Conservation (phyloP, 495 filamentous ascomycete genomes). For the Chaetomium cochliodes region DNA sequence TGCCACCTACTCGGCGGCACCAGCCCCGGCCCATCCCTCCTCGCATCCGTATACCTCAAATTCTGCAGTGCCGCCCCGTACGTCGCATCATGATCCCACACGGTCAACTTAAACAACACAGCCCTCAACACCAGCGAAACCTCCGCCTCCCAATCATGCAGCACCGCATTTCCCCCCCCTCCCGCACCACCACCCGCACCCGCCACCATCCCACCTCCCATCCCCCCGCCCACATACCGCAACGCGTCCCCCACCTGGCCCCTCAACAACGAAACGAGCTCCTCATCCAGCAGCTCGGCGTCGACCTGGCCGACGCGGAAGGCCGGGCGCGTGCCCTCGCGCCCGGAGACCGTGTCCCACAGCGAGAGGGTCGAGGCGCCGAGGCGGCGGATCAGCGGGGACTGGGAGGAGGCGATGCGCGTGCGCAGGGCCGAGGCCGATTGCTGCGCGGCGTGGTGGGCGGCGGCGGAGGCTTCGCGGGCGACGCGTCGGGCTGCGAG, state of each 20-base stretch:
- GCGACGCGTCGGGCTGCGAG: slow-evolving; percentile 73
- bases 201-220: slow-evolving; percentile 47
- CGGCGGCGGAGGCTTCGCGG: slow-evolving; percentile 61
- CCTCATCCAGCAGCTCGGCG: slow-evolving; percentile 91
- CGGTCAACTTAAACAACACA: slow-evolving; percentile 86
- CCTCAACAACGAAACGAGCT: slow-evolving; percentile 80
- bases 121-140: slow-evolving; percentile 74
- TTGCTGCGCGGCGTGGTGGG: slow-evolving; percentile 55
- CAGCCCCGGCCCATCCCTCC: slow-evolving; percentile 59
- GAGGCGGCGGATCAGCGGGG: slow-evolving; percentile 58
- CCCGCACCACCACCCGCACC: slow-evolving; percentile 51
- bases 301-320: slow-evolving; percentile 97
- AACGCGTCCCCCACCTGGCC: slow-evolving; percentile 85
- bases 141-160: slow-evolving; percentile 83
- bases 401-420: slow-evolving; percentile 60
- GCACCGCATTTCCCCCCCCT: slow-evolving; percentile 29
- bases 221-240: slow-evolving; percentile 69
- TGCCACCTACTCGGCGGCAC: slow-evolving; percentile 68
- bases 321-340: slow-evolving; percentile 76
- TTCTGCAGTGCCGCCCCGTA: slow-evolving; percentile 94
- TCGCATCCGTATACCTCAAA: slow-evolving; percentile 82
- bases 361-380: slow-evolving; percentile 55
- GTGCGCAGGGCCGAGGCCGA: slow-evolving; percentile 58
- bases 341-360: slow-evolving; percentile 71
- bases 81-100: slow-evolving; percentile 93